A percentile compares a stretch with the other conserved stretches of the same genome.
These are phyloP conservation scores for Jaminaea rosea DNA, from an alignment of 1,284 basidiomycete genomes.

Conservation along the genomic window DNA sequence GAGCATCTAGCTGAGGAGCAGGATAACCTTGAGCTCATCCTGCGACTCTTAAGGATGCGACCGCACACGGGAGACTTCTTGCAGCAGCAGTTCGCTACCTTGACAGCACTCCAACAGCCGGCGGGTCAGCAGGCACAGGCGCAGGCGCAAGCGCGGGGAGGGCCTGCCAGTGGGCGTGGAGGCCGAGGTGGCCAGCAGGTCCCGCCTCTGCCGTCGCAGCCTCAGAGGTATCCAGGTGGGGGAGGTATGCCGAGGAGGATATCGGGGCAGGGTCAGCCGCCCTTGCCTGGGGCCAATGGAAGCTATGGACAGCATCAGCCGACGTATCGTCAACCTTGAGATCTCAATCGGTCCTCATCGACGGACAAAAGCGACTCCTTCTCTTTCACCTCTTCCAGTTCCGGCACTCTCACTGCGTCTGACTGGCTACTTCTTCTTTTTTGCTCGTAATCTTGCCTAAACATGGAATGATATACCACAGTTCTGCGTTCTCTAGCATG, in stretches of 20 bases:
- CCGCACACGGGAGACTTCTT: constrained; percentile 10
- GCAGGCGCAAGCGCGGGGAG: not conserved
- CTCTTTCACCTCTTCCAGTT: not conserved
- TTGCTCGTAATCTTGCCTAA: no score
- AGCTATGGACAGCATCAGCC: not conserved
- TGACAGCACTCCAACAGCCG: constrained; percentile 4
- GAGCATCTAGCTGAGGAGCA: constrained; percentile 16
- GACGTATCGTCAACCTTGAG: not conserved
- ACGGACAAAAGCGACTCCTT: not conserved
- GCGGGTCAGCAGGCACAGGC: not conserved
- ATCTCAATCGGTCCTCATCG: not conserved
- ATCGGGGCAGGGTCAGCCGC: not conserved
- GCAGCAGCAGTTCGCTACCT: constrained; percentile 12
- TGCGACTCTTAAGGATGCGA: constrained; percentile 10
- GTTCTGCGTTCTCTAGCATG: no score
- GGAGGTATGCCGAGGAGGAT: not conserved
- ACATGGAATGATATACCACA: no score
- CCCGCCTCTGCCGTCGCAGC: not conserved
- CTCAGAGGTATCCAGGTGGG: not conserved
- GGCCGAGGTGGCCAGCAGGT: not conserved
- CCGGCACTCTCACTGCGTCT: not conserved
- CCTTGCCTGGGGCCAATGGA: not conserved
- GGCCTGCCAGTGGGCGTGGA: not conserved
- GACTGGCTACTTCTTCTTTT: no score
- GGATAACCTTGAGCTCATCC: constrained; percentile 10